Conservation (phyloP, 768 basidiomycete species). For the Wakefieldia striispora region DNA sequence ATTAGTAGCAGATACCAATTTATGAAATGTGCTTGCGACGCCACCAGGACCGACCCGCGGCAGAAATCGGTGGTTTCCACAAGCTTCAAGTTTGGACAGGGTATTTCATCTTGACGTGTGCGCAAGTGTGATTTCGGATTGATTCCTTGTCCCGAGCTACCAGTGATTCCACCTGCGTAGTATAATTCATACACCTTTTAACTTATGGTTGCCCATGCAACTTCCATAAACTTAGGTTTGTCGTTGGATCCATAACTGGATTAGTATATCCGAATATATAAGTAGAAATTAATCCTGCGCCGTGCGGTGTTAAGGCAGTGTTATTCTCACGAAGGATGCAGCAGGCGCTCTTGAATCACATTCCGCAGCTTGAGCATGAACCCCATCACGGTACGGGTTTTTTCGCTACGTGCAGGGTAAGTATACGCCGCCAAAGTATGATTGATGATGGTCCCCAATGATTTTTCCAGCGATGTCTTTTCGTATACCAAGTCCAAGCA, state of each 20-base stretch:
- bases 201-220: too few relatives aligned
- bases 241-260: not conserved
- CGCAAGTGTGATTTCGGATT: too few relatives aligned
- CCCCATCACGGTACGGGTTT: not conserved
- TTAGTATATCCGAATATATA: too few relatives aligned
- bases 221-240: too few relatives aligned
- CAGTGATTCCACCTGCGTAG: too few relatives aligned
- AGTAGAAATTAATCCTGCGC: too few relatives aligned
- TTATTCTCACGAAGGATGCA: constrained; percentile 20
- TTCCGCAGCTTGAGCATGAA: not conserved
- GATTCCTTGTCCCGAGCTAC: too few relatives aligned
- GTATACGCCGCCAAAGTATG: not conserved
- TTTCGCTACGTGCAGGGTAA: constrained; percentile 5
- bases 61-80: not conserved
- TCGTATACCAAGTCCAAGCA: not conserved
- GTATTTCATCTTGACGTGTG: too few relatives aligned
- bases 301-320: constrained; percentile 1
- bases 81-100: too few relatives aligned
- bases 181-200: too few relatives aligned
- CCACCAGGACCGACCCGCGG: not conserved
- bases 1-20: not conserved
- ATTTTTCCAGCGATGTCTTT: constrained; percentile 11
- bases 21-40: not conserved
- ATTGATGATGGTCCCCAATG: not conserved
- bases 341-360: not conserved